Evolutionary conservation across 495 filamentous ascomycete species (phyloP), one percentile per base, ranked within the genome.

Genomic region (Rusavskia elegans): DNA sequence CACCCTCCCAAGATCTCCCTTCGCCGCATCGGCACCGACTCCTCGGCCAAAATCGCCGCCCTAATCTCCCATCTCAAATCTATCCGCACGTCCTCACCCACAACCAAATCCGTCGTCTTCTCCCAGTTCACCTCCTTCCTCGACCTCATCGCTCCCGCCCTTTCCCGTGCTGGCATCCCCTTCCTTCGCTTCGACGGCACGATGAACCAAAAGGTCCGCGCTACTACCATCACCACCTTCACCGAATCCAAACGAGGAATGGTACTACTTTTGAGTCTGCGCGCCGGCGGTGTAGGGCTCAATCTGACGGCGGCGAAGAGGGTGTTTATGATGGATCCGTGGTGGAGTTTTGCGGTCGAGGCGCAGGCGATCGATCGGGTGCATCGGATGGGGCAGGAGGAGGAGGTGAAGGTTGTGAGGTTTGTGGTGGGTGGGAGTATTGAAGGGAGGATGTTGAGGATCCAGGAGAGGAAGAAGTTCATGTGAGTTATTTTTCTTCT

Each of bases 321-420:
- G 50, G 93, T 97, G 11, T 96, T 83, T 64, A 88, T 99, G 84
- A 95, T 96, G 90, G 93, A 99, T 66, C 90, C 93, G 0, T 99
- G 93, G 93, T 99, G 93, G 93, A 92, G 86, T 56, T 96, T 86
- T 64, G 89, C 93, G 3, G 80, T 97, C 23, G 93, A 99, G 65
- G 87, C 89, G 10, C 93, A 99, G 64, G 93, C 93, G 23, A 95
- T 99, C 57, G 93, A 99, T 69, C 84, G 93, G 4, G 89, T 99
- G n/a, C 93, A 99, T 68, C 80, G 93, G 9, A 95, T 99, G 90
- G 93, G 93, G 0, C 93, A 99, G 63, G 77, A 82, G 30, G 76
- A 81, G 30, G 86, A 89, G 62, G 92, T 98, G 1, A 79, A 75
- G 40, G 89, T 98, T 3, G 78, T 78, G 50, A 72, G 92, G 27